Conservation (phyloP, 164 flowering plant genomes). For the Santalum album region DNA sequence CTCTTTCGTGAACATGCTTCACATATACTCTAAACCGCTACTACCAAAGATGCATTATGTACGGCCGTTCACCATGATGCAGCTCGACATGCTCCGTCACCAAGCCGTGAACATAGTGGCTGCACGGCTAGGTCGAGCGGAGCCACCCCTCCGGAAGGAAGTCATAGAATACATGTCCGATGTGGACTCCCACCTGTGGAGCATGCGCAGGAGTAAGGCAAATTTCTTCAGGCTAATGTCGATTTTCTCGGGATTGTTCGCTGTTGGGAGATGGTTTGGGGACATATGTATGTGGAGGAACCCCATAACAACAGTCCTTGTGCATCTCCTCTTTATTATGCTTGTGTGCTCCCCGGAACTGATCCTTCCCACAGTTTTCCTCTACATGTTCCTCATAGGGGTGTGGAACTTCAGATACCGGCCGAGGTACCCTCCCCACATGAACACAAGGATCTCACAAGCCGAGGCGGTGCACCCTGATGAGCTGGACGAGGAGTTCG, state of each 20-base stretch:
- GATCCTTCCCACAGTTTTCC: constrained; percentile 66
- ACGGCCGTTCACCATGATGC: constrained; percentile 56
- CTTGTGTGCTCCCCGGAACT: constrained; percentile 85
- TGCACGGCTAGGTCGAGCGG: constrained; percentile 70
- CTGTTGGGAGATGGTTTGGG: constrained; percentile 67
- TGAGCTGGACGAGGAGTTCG: constrained; percentile 81
- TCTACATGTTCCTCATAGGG: constrained; percentile 90
- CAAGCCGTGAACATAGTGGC: constrained; percentile 85
- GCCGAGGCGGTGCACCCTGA: constrained; percentile 69
- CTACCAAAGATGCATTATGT: constrained; percentile 87
- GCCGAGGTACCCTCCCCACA: constrained; percentile 83
- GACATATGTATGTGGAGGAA: constrained; percentile 87
- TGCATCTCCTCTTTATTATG: constrained; percentile 74
- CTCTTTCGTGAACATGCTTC: constrained; percentile 73
- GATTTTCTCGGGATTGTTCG: constrained; percentile 71
- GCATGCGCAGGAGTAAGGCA: constrained; percentile 90
- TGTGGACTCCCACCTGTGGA: constrained; percentile 87
- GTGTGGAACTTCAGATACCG: constrained; percentile 85
- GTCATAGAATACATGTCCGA: constrained; percentile 97
- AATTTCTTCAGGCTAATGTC: constrained; percentile 77
- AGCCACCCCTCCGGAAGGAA: constrained; percentile 86
- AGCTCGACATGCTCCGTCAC: constrained; percentile 73
- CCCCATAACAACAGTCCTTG: constrained; percentile 77
- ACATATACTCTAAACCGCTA: constrained; percentile 59
- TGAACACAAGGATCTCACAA: constrained; percentile 60